Evolutionary conservation across 345 rosid genomes (phyloP), one percentile per base, ranked within the genome.

Genomic region (Citrus glauca): DNA sequence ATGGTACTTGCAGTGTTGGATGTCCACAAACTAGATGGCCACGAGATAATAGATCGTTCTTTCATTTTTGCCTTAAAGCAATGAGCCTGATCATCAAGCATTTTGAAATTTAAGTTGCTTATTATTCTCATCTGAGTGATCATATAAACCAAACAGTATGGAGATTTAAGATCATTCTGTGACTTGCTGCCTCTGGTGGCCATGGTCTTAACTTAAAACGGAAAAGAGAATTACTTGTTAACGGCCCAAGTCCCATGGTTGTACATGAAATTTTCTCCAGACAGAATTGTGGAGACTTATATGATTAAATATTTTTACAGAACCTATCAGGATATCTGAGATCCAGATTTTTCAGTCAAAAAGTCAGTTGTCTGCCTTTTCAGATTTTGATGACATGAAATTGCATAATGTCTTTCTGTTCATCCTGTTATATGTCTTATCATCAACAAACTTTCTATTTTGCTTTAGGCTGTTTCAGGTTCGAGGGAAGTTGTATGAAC

Each of bases 401-500:
- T 45, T 45, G 17, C 50, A 45, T 45, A 45, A 45, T 45, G 57
- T 53, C 60, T 59, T 66, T 32, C 8, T 50, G 27, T 16, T 40
- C 11, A 50, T 81, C 66, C 17, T 35, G 59, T 22, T 80, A 45
- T 16, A 20, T 56, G 63, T 22, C 73, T 77, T 73, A 62, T 83
- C 32, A 78, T 64, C n/a, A 28, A 72, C 35, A 48, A 59, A 24
- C 76, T 55, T 71, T 78, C 75, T 75, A 2, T 70, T 70, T 0
- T 81, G 48, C 68, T 81, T 76, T 87, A 94, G 98, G 87, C 84
- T 96, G 82, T 96, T 92, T 87, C 92, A 88, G 85, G 95, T 96
- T 79, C 86, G 97, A n/a, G 97, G 97, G 71, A 96, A 94, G 85
- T 81, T 96, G 78, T 94, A 92, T 62, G 98, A 94, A 79, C 77